Conservation (phyloP, 495 filamentous ascomycete species). For the Penicillium ochrochloron region DNA sequence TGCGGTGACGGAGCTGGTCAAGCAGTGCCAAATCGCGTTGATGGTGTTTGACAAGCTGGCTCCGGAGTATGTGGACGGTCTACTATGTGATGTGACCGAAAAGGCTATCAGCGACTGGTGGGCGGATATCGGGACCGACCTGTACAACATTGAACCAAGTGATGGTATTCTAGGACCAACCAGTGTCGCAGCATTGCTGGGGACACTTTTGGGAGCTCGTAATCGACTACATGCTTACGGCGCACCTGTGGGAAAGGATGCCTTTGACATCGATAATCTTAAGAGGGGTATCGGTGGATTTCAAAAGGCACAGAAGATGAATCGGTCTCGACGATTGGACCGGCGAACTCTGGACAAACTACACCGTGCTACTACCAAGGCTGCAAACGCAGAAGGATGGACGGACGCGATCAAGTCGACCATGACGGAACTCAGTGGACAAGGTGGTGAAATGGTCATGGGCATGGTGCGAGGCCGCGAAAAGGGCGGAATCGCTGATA, state of each 20-base stretch:
- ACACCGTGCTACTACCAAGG: slow-evolving; percentile 82
- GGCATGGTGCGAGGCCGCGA: slow-evolving; percentile 89
- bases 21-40: slow-evolving; percentile 87
- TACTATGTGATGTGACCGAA: slow-evolving; percentile 93
- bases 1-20: slow-evolving; percentile 87
- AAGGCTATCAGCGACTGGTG: slow-evolving; percentile 93
- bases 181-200: slow-evolving; percentile 85
- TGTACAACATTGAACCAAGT: slow-evolving; percentile 87
- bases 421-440: slow-evolving; percentile 92
- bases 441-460: slow-evolving; percentile 91
- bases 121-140: slow-evolving; percentile 88
- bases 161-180: slow-evolving; percentile 93
- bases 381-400: slow-evolving; percentile 80
- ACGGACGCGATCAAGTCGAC: slow-evolving; percentile 93
- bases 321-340: slow-evolving; percentile 77
- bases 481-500: slow-evolving; percentile 85
- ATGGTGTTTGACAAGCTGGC: slow-evolving; percentile 86
- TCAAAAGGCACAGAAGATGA: slow-evolving; percentile 85
- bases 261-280: slow-evolving; percentile 80
- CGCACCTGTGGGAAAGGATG: slow-evolving; percentile 87
- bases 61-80: slow-evolving; percentile 87
- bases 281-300: slow-evolving; percentile 86
- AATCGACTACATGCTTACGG: slow-evolving; percentile 83
- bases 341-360: slow-evolving; percentile 80
- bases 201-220: slow-evolving; percentile 84